phyloP scores from a whole-genome alignment of 371 early-diverging fungal genomes.

The Dipsacomyces acuminosporus region DNA sequence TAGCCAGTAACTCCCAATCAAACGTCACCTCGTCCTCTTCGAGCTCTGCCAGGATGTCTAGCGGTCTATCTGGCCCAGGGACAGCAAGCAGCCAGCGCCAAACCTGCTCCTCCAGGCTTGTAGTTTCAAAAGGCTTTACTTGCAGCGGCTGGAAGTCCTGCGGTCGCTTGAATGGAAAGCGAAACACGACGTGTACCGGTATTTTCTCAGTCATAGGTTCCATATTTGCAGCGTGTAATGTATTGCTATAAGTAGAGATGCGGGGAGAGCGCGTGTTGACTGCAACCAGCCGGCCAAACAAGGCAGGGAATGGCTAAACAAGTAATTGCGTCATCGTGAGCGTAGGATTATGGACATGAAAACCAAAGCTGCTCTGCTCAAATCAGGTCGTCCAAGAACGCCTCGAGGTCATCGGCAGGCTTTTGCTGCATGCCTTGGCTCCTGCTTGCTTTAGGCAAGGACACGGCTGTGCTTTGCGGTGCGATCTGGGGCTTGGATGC shows the following conservation, averaged over 20 bases:
- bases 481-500: no score
- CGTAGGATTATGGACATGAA: no score
- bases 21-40: constrained; percentile 45
- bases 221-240: no score
- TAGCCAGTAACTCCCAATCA: constrained; percentile 42
- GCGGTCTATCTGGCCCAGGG: constrained; percentile 25
- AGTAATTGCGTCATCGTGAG: no score
- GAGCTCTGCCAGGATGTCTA: constrained; percentile 36
- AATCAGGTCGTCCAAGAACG: constrained; percentile 22
- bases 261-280: no score
- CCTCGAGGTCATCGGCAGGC: constrained; percentile 28
- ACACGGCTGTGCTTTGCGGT: no score
- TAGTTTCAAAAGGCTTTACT: neutral
- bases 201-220: no score
- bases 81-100: constrained; percentile 33
- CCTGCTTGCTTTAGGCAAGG: no score
- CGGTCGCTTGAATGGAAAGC: constrained; percentile 31
- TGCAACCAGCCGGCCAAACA: no score
- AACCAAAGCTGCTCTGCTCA: no score
- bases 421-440: neutral
- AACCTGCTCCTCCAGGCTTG: constrained; percentile 27
- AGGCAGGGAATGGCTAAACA: no score
- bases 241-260: no score
- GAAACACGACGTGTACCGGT: constrained; percentile 29
- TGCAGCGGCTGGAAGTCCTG: constrained; percentile 8